phyloP scores from a whole-genome alignment of 805 yeast genomes.

The Ogataea trehalophila region DNA sequence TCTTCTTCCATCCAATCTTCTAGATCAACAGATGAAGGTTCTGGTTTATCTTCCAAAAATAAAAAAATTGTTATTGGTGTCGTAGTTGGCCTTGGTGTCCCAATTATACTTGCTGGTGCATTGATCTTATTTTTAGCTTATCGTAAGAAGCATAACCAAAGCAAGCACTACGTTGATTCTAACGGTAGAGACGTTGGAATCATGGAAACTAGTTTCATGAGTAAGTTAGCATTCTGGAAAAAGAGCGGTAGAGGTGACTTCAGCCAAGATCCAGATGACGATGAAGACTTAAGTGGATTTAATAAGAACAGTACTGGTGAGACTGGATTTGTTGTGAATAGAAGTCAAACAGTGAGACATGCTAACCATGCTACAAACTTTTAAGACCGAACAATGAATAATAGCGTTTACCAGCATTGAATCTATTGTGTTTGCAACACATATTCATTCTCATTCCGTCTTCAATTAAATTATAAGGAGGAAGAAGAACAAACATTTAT shows the following conservation, averaged over 20 bases:
- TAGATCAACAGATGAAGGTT: slow-evolving; percentile 9
- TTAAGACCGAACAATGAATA: slow-evolving; percentile 1
- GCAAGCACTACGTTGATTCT: slow-evolving; percentile 30
- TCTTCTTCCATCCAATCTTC: slow-evolving; percentile 19
- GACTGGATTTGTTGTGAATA: slow-evolving; percentile 28
- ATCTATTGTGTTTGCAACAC: no score
- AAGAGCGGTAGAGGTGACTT: slow-evolving; percentile 20
- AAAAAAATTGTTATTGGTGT: slow-evolving; percentile 61
- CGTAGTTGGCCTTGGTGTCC: slow-evolving; percentile 68
- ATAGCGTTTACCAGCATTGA: no score
- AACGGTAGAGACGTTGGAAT: slow-evolving; percentile 30
- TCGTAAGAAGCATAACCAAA: slow-evolving; percentile 14
- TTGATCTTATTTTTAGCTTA: slow-evolving; percentile 11
- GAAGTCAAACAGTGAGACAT: slow-evolving; percentile 27
- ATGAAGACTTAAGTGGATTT: slow-evolving; percentile 13
- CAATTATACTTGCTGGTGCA: slow-evolving; percentile 38
- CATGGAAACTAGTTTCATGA: slow-evolving; percentile 21
- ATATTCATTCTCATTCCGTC: no score
- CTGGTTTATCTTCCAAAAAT: slow-evolving; percentile 45
- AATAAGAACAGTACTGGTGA: slow-evolving; percentile 16
- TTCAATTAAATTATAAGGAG: no score
- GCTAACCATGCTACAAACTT: slow-evolving; percentile 24
- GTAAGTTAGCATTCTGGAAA: slow-evolving; percentile 24
- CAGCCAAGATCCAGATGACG: slow-evolving; percentile 15
- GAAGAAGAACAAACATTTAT: no score